These are phyloP conservation scores for Podila horticola DNA, from an alignment of 192 early-diverging fungal genomes.

Conservation along the genomic window DNA sequence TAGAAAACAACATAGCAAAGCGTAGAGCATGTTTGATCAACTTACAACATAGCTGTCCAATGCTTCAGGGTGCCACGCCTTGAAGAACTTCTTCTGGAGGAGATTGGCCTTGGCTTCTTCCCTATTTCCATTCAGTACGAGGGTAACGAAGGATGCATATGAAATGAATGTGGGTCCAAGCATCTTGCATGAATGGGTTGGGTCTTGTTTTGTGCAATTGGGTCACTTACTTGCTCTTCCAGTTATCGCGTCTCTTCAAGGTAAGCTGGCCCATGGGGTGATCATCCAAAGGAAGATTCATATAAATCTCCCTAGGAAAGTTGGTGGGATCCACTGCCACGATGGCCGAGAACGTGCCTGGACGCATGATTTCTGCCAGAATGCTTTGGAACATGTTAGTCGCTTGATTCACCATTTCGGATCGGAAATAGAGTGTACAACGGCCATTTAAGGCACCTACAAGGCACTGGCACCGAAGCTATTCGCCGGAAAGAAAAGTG, in stretches of 20 bases:
- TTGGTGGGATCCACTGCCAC: constrained; percentile 48
- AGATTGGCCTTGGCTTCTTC: constrained; percentile 28
- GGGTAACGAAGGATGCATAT: not conserved
- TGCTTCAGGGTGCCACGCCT: constrained; percentile 58
- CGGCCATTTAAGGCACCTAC: constrained; percentile 8
- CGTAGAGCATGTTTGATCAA: not conserved
- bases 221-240: constrained; percentile 52
- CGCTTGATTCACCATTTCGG: no score
- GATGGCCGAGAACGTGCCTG: constrained; percentile 47
- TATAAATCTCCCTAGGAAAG: constrained; percentile 18
- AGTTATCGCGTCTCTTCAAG: constrained; percentile 57
- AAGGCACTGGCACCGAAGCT: constrained; percentile 45
- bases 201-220: not conserved
- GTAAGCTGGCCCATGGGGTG: constrained; percentile 23
- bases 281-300: constrained; percentile 11
- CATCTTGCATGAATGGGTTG: not conserved
- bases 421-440: no score
- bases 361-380: constrained; percentile 34
- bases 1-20: not conserved
- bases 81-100: constrained; percentile 44
- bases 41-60: constrained; percentile 65
- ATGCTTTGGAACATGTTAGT: constrained; percentile 9
- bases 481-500: not conserved
- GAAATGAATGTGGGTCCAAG: not conserved
- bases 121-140: constrained; percentile 14